Percentiles rank a stretch among this genome's conserved stretches.
These are phyloP conservation scores for Silene coronaria DNA, from an alignment of 179 eudicot species.

Conservation along the genomic window DNA sequence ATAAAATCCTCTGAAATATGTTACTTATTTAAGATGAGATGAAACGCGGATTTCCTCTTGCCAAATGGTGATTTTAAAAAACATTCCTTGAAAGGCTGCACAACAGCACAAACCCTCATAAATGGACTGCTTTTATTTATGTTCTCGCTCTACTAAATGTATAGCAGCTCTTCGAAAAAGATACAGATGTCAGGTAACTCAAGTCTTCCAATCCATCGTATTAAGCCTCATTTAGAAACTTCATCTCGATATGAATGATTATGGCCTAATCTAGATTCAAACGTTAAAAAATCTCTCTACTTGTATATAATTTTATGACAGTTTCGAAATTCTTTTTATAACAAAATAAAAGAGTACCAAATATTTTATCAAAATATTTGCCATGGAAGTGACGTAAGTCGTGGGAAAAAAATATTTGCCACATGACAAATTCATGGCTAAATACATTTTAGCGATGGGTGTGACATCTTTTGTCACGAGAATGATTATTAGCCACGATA, in stretches of 20 bases:
- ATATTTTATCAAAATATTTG: no score
- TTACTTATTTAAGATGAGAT: neutral
- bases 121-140: neutral
- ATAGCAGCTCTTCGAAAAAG: neutral
- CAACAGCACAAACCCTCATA: neutral
- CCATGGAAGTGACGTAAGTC: no score
- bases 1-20: slow-evolving; percentile 16
- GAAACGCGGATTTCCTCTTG: neutral
- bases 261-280: neutral
- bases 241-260: no score
- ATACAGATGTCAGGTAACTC: neutral
- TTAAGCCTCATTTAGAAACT: neutral
- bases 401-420: no score
- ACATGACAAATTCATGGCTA: no score
- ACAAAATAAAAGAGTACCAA: no score
- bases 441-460: no score
- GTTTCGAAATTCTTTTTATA: no score
- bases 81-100: neutral
- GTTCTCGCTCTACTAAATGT: neutral
- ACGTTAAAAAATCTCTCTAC: no score
- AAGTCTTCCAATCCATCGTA: neutral
- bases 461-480: no score
- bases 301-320: no score
- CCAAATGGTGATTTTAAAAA: neutral
- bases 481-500: no score